Base-by-base conservation (phyloP, 2,329 filamentous ascomycete genomes). In the Lachnellula subtilissima region DNA sequence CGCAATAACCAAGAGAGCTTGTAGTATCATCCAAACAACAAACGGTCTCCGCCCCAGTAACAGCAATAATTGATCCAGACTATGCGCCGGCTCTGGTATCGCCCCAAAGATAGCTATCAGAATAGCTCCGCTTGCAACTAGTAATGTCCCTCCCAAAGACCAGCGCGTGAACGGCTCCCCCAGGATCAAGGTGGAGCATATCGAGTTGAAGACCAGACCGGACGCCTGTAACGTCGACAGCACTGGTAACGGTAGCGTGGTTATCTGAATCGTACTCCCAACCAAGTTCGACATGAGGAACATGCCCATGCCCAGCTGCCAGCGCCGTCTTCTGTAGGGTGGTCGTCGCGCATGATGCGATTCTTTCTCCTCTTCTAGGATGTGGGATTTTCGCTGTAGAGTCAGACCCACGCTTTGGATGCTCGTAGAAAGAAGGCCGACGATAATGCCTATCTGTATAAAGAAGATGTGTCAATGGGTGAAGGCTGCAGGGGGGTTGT, bases 241-340 rank as follows among this genome's bases (percentile, higher is more conserved):
- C 5, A 99, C 91, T 19, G 94, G 94, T 22, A 99, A 79, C 15
- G 94, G 94, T 46, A 99, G 79, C 0, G 93, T 97, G 32, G 94
- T 97, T 70, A 99, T 97, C 74, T 99, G 94, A 57, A 99, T 94
- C 39, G 91, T 93, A 75, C 92, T 97, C 57, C 94, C 94, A 54
- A 97, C 80, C 54, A 99, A 81, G 71, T 99, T 99, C 60, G 94
- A 90, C 64, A 96, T 79, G 63, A 99, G 85, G 74, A 99, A 99
- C 85, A 99, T 94, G 70, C 86, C 84, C 92, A 99, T 97, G 56
- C 94, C 94, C 60, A 95, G 78, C 82, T 97, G 94, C 94, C 94
- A 99, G 80, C 91, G 83, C 67, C 92, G 84, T 68, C 94, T 84
- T 69, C 88, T 87, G 74, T 97, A 95, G 4, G 94, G 91, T 46